Conservation (phyloP, 208 protist genomes). For the Naegleria lovaniensis region DNA sequence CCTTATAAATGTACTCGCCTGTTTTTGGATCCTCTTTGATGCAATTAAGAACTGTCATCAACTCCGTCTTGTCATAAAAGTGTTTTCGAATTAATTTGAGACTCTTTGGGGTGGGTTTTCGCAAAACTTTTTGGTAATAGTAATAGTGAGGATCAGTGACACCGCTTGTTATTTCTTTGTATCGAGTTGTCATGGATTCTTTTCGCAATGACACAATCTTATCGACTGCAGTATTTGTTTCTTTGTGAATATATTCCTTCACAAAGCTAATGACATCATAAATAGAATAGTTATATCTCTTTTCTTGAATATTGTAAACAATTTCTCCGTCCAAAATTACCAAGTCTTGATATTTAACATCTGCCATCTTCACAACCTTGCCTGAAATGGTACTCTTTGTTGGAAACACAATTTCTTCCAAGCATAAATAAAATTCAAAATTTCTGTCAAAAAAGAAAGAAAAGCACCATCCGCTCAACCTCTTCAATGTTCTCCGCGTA, state of each 20-base stretch:
- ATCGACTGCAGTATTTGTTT: not conserved
- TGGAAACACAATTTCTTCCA: not conserved
- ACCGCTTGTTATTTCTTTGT: not conserved
- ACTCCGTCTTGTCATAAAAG: constrained; percentile 5
- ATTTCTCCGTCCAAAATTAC: constrained; percentile 23
- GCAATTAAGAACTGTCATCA: not conserved
- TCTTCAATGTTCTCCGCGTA: not conserved
- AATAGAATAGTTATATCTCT: constrained; percentile 22
- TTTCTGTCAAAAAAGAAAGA: constrained; percentile 23
- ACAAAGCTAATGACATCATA: not conserved
- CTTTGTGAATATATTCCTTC: not conserved
- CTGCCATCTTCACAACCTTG: not conserved
- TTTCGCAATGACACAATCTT: not conserved
- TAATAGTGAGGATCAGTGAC: not conserved
- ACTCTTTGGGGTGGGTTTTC: not conserved
- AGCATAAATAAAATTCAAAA: constrained; percentile 2
- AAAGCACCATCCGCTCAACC: not conserved
- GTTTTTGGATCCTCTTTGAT: constrained; percentile 4
- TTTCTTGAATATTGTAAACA: not conserved
- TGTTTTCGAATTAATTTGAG: constrained; percentile 4
- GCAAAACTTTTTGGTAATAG: not conserved
- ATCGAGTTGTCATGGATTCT: not conserved
- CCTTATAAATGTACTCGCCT: not conserved
- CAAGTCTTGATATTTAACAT: not conserved
- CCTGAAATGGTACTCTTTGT: not conserved